Conservation (phyloP, 306 rosid genomes). For the Cicer judaicum region DNA sequence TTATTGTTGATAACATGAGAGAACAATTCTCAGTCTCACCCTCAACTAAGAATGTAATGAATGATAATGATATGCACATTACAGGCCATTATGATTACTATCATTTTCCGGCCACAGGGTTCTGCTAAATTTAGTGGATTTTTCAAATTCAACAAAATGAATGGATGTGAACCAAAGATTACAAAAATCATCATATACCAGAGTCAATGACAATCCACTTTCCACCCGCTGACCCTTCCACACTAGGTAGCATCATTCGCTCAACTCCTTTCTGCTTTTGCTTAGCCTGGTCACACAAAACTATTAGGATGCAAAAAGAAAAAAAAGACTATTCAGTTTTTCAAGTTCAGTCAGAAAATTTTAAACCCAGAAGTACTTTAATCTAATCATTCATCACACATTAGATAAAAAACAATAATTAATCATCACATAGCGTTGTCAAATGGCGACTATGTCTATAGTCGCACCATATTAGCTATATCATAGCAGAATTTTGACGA, state of each 20-base stretch:
- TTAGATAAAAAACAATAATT: too few species aligned
- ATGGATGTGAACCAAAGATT: slow-evolving; percentile 1
- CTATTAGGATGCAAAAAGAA: not conserved
- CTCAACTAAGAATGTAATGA: not conserved
- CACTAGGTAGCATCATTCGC: slow-evolving; percentile 75
- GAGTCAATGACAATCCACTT: slow-evolving; percentile 95
- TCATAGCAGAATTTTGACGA: too few species aligned
- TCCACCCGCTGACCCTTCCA: slow-evolving; percentile 85
- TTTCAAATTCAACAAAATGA: slow-evolving; percentile 27
- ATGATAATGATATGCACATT: not conserved
- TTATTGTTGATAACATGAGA: not conserved
- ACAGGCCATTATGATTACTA: slow-evolving; percentile 2
- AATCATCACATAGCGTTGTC: too few species aligned
- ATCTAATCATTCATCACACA: not conserved
- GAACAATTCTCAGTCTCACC: not conserved
- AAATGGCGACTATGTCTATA: too few species aligned
- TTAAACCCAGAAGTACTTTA: not conserved
- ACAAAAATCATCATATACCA: slow-evolving; percentile 56
- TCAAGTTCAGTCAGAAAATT: not conserved
- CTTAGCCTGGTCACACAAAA: slow-evolving; percentile 63
- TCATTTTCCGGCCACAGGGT: not conserved
- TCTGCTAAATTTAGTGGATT: not conserved
- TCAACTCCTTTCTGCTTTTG: slow-evolving; percentile 83
- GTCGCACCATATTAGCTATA: too few species aligned
- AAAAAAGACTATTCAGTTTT: not conserved